These are phyloP conservation scores for Lithocarpus polystachyus DNA, from an alignment of 306 rosid species.

Conservation along the genomic window DNA sequence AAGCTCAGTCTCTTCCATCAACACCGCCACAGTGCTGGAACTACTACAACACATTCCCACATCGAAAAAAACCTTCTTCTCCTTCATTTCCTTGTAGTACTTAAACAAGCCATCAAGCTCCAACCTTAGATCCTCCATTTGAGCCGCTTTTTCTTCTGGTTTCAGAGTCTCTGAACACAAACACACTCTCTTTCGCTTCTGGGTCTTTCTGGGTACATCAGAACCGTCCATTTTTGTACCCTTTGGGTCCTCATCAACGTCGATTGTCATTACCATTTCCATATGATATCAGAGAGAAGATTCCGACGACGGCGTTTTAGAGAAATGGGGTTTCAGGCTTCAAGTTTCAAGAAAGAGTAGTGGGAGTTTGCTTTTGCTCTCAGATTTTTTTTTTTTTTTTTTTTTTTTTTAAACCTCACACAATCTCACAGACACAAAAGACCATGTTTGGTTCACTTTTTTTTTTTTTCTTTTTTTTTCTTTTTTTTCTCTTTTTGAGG, in stretches of 20 bases:
- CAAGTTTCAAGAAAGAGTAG: too few species aligned
- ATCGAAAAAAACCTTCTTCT: conserved; percentile 36
- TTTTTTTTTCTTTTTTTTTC: too few species aligned
- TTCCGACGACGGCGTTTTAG: too few species aligned
- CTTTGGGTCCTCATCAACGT: conserved; percentile 22
- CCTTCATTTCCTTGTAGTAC: conserved; percentile 49
- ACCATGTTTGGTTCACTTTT: too few species aligned
- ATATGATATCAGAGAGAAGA: neutral
- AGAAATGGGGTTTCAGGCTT: too few species aligned
- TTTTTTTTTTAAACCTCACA: too few species aligned
- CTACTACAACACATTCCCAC: conserved; percentile 30
- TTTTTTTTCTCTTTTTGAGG: too few species aligned
- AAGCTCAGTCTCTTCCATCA: conserved; percentile 77
- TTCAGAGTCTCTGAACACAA: conserved; percentile 25
- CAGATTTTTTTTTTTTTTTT: too few species aligned
- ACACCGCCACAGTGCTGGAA: conserved; percentile 46
- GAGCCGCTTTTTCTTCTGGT: conserved; percentile 41
- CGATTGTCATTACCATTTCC: conserved; percentile 14
- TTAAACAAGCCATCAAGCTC: conserved; percentile 60
- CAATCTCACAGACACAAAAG: too few species aligned
- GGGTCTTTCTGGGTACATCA: conserved; percentile 35
- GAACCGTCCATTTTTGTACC: conserved; percentile 21
- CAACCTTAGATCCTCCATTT: conserved; percentile 36
- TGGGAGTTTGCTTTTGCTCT: too few species aligned
- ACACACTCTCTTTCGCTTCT: conserved; percentile 56